Evolutionary conservation across 2,329 filamentous ascomycete genomes (phyloP).

Genomic region (Leptographium flavum): DNA sequence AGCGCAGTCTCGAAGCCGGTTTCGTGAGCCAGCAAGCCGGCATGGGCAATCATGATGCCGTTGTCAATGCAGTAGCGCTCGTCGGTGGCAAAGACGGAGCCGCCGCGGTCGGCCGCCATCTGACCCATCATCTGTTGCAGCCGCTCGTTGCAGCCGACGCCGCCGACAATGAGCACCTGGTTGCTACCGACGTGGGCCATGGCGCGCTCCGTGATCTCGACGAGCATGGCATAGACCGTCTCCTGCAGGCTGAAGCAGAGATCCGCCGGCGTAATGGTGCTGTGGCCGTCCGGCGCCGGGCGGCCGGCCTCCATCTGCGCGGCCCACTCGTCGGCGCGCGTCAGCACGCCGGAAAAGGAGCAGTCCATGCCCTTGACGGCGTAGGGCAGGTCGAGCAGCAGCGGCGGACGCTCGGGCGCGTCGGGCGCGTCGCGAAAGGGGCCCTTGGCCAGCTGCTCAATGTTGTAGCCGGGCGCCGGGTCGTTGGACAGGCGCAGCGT

Average conservation of each 20-base stretch:
- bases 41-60: slow-evolving; percentile 98
- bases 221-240: slow-evolving; percentile 90
- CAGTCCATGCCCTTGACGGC: slow-evolving; percentile 98
- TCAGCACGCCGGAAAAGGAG: slow-evolving; percentile 85
- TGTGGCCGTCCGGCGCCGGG: slow-evolving; percentile 31
- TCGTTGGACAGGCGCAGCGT: slow-evolving; percentile 88
- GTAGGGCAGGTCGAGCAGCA: slow-evolving; percentile 80
- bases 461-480: slow-evolving; percentile 93
- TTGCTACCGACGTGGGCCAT: slow-evolving; percentile 92
- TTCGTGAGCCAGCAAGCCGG: slow-evolving; percentile 71
- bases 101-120: slow-evolving; percentile 81
- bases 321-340: slow-evolving; percentile 67
- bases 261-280: slow-evolving; percentile 68
- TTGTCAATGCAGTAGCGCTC: slow-evolving; percentile 98
- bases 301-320: slow-evolving; percentile 41
- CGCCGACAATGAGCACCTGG: slow-evolving; percentile 89
- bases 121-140: slow-evolving; percentile 97
- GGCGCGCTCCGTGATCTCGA: slow-evolving; percentile 94
- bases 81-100: slow-evolving; percentile 86
- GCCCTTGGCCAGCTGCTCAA: slow-evolving; percentile 70
- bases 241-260: slow-evolving; percentile 93
- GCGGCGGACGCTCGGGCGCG: slow-evolving; percentile 44
- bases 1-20: slow-evolving; percentile 66
- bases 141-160: slow-evolving; percentile 88
- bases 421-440: slow-evolving; percentile 8